A percentile compares a stretch with the other conserved stretches of the same genome.
Conservation (phyloP, 2,329 filamentous ascomycete species). For the Aspergillus brasiliensis region DNA sequence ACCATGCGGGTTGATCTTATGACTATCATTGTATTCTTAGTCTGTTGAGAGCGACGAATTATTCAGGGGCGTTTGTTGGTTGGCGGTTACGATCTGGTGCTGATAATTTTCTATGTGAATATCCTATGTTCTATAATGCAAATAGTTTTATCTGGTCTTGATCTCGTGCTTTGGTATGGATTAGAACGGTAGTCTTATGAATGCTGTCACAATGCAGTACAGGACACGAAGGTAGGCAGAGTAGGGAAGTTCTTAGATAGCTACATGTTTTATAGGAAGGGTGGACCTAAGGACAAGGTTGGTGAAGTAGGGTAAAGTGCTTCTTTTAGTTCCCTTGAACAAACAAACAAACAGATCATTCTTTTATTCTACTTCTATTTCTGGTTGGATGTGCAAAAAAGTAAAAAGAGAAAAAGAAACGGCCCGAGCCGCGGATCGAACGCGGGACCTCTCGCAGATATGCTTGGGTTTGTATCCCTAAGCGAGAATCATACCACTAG, state of each 20-base stretch:
- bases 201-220: no score
- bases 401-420: constrained; percentile 10
- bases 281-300: no score
- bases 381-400: no score
- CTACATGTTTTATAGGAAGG: no score
- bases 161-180: not conserved
- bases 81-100: constrained; percentile 1
- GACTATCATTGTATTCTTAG: constrained; percentile 8
- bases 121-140: constrained; percentile 3
- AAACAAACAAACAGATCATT: no score
- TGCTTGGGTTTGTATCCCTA: constrained; percentile 24
- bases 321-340: no score
- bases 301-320: no score
- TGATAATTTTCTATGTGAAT: constrained; percentile 3
- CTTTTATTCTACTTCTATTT: no score
- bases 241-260: no score
- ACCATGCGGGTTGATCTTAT: constrained; percentile 24
- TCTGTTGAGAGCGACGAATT: not conserved
- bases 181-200: no score
- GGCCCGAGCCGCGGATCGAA: constrained; percentile 24
- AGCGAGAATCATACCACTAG: constrained; percentile 30
- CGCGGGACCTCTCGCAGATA: constrained; percentile 27
- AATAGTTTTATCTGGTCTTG: not conserved
- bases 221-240: no score
- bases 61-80: constrained; percentile 5